Percentiles rank a stretch among this genome's conserved stretches.
phyloP scores from a whole-genome alignment of 2,329 filamentous ascomycete genomes.

The Cordyceps fumosorosea region DNA sequence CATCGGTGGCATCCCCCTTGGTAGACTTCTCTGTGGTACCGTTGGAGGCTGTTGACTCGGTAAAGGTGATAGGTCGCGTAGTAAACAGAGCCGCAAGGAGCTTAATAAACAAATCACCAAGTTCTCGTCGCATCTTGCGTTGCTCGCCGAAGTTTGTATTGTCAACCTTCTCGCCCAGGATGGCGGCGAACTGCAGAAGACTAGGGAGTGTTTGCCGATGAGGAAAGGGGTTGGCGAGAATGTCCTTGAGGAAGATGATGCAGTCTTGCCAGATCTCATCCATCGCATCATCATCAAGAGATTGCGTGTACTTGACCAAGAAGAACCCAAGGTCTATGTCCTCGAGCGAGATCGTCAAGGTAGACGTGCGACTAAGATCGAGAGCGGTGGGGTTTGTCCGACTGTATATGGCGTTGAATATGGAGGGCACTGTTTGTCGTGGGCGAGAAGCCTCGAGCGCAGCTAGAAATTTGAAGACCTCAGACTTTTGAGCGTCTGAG shows the following conservation, averaged over 20 bases:
- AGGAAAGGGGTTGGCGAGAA: slow-evolving; percentile 88
- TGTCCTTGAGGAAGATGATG: slow-evolving; percentile 80
- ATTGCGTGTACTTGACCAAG: slow-evolving; percentile 80
- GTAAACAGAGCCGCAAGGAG: slow-evolving; percentile 92
- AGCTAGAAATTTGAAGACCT: slow-evolving; percentile 80
- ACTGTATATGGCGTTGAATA: slow-evolving; percentile 95
- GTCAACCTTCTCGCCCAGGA: slow-evolving; percentile 90
- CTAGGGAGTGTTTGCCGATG: slow-evolving; percentile 85
- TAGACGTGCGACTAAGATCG: slow-evolving; percentile 75
- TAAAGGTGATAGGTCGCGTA: slow-evolving; percentile 69
- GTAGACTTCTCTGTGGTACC: slow-evolving; percentile 31
- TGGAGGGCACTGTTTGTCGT: slow-evolving; percentile 83
- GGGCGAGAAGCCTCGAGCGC: slow-evolving; percentile 87
- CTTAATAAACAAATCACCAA: slow-evolving; percentile 82
- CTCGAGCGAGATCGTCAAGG: slow-evolving; percentile 75
- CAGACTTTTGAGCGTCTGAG: slow-evolving; percentile 42
- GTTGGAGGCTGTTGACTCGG: slow-evolving; percentile 41
- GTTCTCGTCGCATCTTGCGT: slow-evolving; percentile 80
- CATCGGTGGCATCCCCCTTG: slow-evolving; percentile 37
- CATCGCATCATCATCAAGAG: slow-evolving; percentile 92
- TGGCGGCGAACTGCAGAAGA: slow-evolving; percentile 80
- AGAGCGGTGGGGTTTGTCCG: slow-evolving; percentile 79
- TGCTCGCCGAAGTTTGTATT: slow-evolving; percentile 98
- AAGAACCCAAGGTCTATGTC: slow-evolving; percentile 84
- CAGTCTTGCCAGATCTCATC: slow-evolving; percentile 98